Base-by-base conservation (phyloP, 371 early-diverging fungal genomes). In the Mucor plumbeus region DNA sequence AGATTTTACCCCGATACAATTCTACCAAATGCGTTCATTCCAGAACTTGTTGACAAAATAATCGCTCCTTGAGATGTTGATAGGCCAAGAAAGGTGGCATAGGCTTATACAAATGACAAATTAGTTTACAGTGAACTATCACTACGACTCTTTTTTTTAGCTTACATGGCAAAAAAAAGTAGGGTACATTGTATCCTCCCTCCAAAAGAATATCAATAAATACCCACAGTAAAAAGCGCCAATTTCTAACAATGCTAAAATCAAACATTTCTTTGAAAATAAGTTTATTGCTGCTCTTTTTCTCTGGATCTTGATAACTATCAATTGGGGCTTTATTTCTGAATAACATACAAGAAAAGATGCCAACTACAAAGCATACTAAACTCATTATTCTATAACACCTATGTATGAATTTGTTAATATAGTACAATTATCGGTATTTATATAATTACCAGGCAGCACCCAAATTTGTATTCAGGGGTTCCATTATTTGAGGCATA, bases 401-500 rank as follows among this genome's bases (percentile, higher is more conserved):
- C 73, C 73, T 72, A 48, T 5, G 8, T 33, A 56, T 56, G n/a
- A 58, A 4, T 50, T 50, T 50, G 50, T 50, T 9, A 50, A 50
- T 26, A 21, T 26, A 26, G 50, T 50, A 50, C 4, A 17, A 17
- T 50, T 50, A 50, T 21, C 21, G 21, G 26, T 50, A 26, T 33
- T 31, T 15, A 38, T 38, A 5, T 11, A n/a, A n/a, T 47, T 80
- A 77, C 86, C 87, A 90, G 15, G 71, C 70, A 31, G 81, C 72
- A 0, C 91, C 91, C 14, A 90, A 62, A 10, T 48, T 65, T 17
- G 76, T 70, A 57, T 92, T 84, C 3, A 92, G 68, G 15, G 74
- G 69, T 26, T 85, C 87, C 60, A 89, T 79, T 6, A 93, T 40
- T 11, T 89, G 86, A 3, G 90, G 83, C 67, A 92, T 78, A 13